phyloP scores from a whole-genome alignment of 257 asterid genomes.

The Salvia miltiorrhiza region DNA sequence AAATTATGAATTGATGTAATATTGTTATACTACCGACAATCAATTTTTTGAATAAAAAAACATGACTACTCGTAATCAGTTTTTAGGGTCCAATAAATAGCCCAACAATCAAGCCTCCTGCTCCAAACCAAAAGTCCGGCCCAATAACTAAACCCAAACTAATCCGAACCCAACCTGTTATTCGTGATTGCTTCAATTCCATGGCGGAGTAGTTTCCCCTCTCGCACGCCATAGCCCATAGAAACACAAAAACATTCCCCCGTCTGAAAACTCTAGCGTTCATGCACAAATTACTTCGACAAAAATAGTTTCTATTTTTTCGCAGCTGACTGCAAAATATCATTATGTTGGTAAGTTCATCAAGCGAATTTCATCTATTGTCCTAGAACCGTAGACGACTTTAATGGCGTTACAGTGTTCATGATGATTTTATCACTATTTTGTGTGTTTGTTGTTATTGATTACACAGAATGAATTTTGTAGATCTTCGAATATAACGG shows the following conservation, averaged over 20 bases:
- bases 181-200: neutral
- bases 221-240: slow-evolving; percentile 7
- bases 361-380: too few species aligned
- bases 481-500: slow-evolving; percentile 98
- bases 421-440: neutral
- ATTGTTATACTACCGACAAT: too few species aligned
- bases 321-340: neutral
- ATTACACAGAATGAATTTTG: neutral
- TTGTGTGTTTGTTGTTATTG: neutral
- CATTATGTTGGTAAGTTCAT: neutral
- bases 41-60: too few species aligned
- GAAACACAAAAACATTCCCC: neutral
- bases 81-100: neutral
- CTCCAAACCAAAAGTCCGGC: neutral
- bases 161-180: neutral
- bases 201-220: neutral
- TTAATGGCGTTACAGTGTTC: neutral
- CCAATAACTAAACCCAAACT: neutral
- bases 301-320: neutral
- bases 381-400: neutral
- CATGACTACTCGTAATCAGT: too few species aligned
- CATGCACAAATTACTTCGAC: neutral
- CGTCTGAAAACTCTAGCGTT: neutral
- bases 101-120: neutral
- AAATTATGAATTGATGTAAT: too few species aligned